Evolutionary conservation across 805 yeast genomes (phyloP), one percentile per base, ranked within the genome.

Genomic region (Zygoascus tannicola): DNA sequence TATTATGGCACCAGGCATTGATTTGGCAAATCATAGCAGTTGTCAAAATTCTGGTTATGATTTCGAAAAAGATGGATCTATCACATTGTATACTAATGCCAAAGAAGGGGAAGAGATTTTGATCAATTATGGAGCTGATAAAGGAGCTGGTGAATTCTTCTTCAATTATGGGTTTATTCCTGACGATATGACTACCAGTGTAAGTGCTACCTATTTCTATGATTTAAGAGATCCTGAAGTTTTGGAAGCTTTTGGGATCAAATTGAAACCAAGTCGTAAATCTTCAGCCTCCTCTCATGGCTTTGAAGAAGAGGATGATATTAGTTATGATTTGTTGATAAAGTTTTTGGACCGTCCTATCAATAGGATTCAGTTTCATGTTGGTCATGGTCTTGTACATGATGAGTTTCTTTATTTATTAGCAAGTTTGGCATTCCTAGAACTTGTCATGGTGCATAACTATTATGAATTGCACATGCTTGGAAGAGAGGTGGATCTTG

Each of bases 1-100:
- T 45, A 75, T 70, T 66, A 67, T 77, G 47, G 76, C 76, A 3
- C 82, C 82, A 0, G 50, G 74, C 4, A 52, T 76, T 2, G 82
- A 76, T 52, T 67, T 73, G 52, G 76, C 70, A 21, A 75, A 76
- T 55, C 81, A 75, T 49, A 32, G 50, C 14, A 44, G 43, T 30
- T 35, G 41, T 1, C 51, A 58, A n/a, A 62, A 59, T 35, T 58
- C 64, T 15, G 45, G 59, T 10, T 72, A 67, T 49, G 70, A 72
- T 61, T 62, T 45, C 3, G 53, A 46, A 16, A 23, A 44, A 7
- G 50, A 41, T 19, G 47, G 48, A 20, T 38, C 37, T 28, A 49
- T 49, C 33, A 44, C 46, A 10, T 44, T 50, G 21, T 41, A 47
- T 5, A 36, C 49, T n/a, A 34, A 21, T 16, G 41, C 40, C 12